Evolutionary conservation across 768 basidiomycete species (phyloP).

Genomic region (Trametes sanguinea): DNA sequence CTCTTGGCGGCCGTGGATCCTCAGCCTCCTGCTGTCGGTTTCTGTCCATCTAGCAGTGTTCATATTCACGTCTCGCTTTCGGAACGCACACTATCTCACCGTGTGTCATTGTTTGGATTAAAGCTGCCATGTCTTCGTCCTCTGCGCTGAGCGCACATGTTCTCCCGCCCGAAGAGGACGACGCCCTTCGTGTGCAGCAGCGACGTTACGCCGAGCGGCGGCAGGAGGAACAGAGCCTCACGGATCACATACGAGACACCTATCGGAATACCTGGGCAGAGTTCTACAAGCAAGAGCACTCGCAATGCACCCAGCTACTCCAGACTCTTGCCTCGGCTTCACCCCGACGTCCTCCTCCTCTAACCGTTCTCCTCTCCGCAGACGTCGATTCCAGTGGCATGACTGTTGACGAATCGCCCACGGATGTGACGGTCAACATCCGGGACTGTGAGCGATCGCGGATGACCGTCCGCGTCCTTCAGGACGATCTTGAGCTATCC

Average conservation of each 20-base stretch:
- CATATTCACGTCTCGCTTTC: no score
- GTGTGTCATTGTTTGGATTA: not conserved
- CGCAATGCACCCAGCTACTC: conserved; percentile 33
- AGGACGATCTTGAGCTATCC: not conserved
- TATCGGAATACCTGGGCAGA: conserved; percentile 45
- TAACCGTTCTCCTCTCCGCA: not conserved
- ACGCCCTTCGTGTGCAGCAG: not conserved
- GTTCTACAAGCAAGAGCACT: conserved; percentile 49
- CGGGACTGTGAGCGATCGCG: not conserved
- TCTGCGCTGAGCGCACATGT: not conserved
- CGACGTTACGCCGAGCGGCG: conserved; percentile 6
- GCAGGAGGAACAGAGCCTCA: not conserved
- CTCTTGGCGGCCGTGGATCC: not conserved
- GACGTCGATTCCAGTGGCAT: not conserved
- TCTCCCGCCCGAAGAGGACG: not conserved
- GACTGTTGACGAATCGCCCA: not conserved
- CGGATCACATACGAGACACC: conserved; percentile 19
- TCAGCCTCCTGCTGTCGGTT: not conserved
- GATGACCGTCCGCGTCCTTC: no score
- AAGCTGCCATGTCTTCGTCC: not conserved
- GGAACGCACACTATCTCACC: no score
- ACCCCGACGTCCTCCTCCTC: not conserved
- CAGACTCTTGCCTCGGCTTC: conserved; percentile 13
- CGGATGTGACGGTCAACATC: not conserved
- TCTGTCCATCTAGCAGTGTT: no score